Evolutionary conservation across 208 protist species (phyloP), one percentile per base, ranked within the genome.

Genomic region (Trypanosoma platydactyli): DNA sequence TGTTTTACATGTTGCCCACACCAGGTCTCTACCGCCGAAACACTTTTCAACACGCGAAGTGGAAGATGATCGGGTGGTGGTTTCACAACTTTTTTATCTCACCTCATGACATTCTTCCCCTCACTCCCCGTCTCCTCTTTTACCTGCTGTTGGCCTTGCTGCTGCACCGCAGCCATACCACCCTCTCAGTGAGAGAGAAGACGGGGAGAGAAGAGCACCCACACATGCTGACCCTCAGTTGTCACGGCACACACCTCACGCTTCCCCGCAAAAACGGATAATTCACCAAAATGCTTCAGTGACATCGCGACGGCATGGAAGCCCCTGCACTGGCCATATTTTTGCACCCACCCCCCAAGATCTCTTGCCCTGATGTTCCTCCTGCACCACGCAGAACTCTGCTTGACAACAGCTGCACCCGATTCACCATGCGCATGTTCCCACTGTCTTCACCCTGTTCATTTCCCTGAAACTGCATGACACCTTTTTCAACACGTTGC

Each of bases 171-270:
- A n/a, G 30, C 52, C 29, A 13, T 16, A 22, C 1, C 33, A 38
- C 33, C 33, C 3, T 38, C 7, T 20, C 20, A 5, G 22, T 9
- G 6, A 16, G 16, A 24, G 16, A 15, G 7, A 48, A 38, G 62
- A 20, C 71, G 74, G 15, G 80, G 66, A 35, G 64, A 60, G 30
- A 82, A 68, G 33, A 89, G 76, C 68, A 90, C 71, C 88, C 88
- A 91, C 67, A 55, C 58, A 30, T 71, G 61, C 38, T 68, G 66
- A 1, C 84, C 88, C 46, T 94, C 88, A 3, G 74, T 15, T 13
- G 73, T 81, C 20, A 76, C 42, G 27, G 65, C 75, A 40, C 75
- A 40, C 65, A 70, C 57, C 62, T 65, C 57, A 92, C 83, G 35
- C 70, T 71, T 18, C 73, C 73, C 22, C 67, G 77, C 44, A 68